Base-by-base conservation (phyloP, 164 flowering plant genomes). In the Kingdonia uniflora region DNA sequence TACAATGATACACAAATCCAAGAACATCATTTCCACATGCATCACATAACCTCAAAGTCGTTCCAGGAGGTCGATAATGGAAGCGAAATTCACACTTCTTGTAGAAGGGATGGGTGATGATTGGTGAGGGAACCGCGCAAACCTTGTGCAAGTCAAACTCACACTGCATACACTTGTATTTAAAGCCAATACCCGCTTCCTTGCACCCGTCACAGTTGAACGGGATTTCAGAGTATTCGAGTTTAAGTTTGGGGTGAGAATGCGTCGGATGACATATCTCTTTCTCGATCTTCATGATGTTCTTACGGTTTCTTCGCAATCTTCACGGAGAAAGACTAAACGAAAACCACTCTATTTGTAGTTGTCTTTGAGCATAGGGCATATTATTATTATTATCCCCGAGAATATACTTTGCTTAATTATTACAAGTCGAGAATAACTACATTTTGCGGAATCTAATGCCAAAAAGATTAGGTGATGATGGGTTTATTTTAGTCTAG, bases 131-230 rank as follows among this genome's bases (percentile, higher is more conserved):
- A 0, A 80, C 29, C 26, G 95, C 96, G 44, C 96, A 92, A 35
- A 77, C 84, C 52, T 44, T 65, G 72, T 92, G 96, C 7, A 92
- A 80, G 24, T 88, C 95, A 21, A 66, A 88, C 55, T 88, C 76
- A 37, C 96, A 86, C 2, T 15, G 14, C 42, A 17, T 43, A 64
- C 97, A 90, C 54, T 74, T 78, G 83, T 92, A 86, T 15, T 79
- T 67, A 1, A 80, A 81, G 14, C 94, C 95, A 7, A 88, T 77
- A 15, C 99, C 96, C 1, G 68, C 85, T 57, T 92, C 99, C 53
- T 78, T 86, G 82, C 99, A 92, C 19, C 99, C 99, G 54, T 92
- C 88, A 41, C 99, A 92, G 62, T 75, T 82, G 81, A 86, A 88
- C 0, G 96, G 94, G 5, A 56, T 51, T 46, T 85, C 80, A 0